These are phyloP conservation scores for Kwoniella sp. DNA, from an alignment of 768 basidiomycete species.

Conservation along the genomic window DNA sequence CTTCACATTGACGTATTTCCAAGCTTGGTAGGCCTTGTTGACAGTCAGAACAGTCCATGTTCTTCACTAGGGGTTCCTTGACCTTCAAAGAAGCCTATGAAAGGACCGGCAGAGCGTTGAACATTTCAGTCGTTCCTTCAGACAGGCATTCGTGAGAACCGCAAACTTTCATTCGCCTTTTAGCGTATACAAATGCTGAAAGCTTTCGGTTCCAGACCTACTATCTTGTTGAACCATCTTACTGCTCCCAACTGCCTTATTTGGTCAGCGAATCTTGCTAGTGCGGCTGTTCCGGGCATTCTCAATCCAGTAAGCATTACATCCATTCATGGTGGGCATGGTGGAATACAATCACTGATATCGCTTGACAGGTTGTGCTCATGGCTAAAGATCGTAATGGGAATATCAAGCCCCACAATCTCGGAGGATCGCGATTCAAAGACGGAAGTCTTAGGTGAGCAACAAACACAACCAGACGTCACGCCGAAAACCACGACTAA, in stretches of 20 bases:
- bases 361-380: slow-evolving; percentile 64
- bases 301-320: slow-evolving; percentile 74
- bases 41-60: slow-evolving; percentile 66
- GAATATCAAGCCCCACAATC: slow-evolving; percentile 83
- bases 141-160: slow-evolving; percentile 84
- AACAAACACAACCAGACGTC: no score
- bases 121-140: slow-evolving; percentile 88
- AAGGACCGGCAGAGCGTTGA: slow-evolving; percentile 87
- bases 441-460: slow-evolving; percentile 82
- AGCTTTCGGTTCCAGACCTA: slow-evolving; percentile 65
- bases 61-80: slow-evolving; percentile 89
- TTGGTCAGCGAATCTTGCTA: slow-evolving; percentile 66
- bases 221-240: slow-evolving; percentile 91
- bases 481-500: no score
- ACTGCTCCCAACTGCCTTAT: slow-evolving; percentile 78
- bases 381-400: slow-evolving; percentile 88
- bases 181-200: no score
- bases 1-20: background rate
- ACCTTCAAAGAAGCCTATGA: slow-evolving; percentile 95
- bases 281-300: slow-evolving; percentile 93
- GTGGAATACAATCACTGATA: background rate
- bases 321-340: background rate
- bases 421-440: slow-evolving; percentile 84
- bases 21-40: no score
- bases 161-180: no score